Conservation (phyloP, 78 protist genomes). For the Dictyostelium purpureum region DNA sequence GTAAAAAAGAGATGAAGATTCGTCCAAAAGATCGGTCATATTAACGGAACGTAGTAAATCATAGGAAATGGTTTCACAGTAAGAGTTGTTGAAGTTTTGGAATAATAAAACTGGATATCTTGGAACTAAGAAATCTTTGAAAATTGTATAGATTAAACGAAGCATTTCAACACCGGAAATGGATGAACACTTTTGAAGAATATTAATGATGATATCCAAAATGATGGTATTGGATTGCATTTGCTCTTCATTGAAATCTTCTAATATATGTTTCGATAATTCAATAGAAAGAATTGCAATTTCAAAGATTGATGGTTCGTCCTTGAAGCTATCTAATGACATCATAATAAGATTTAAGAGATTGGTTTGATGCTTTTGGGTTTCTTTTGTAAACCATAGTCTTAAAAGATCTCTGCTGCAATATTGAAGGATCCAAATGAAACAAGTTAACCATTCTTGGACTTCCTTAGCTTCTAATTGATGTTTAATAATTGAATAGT, state of each 20-base stretch:
- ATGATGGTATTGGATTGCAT: neutral
- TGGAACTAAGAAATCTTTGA: constrained; percentile 34
- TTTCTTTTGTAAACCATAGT: constrained; percentile 53
- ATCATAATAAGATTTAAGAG: constrained; percentile 3
- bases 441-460: constrained; percentile 65
- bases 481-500: constrained; percentile 56
- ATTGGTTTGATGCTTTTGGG: constrained; percentile 31
- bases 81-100: constrained; percentile 9
- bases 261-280: constrained; percentile 8
- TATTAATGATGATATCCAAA: constrained; percentile 48
- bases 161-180: constrained; percentile 34
- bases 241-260: constrained; percentile 34
- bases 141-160: constrained; percentile 14
- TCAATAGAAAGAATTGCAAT: constrained; percentile 33
- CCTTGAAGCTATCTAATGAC: constrained; percentile 41
- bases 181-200: constrained; percentile 21
- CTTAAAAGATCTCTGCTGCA: constrained; percentile 29
- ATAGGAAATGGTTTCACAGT: constrained; percentile 39
- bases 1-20: constrained; percentile 52
- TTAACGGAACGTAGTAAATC: constrained; percentile 21
- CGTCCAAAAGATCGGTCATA: constrained; percentile 10
- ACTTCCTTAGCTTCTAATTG: constrained; percentile 49
- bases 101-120: constrained; percentile 5
- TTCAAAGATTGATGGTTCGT: constrained; percentile 69
- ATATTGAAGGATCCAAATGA: constrained; percentile 65